Conservation (phyloP, 2,329 filamentous ascomycete genomes). For the Colletotrichum lini region DNA sequence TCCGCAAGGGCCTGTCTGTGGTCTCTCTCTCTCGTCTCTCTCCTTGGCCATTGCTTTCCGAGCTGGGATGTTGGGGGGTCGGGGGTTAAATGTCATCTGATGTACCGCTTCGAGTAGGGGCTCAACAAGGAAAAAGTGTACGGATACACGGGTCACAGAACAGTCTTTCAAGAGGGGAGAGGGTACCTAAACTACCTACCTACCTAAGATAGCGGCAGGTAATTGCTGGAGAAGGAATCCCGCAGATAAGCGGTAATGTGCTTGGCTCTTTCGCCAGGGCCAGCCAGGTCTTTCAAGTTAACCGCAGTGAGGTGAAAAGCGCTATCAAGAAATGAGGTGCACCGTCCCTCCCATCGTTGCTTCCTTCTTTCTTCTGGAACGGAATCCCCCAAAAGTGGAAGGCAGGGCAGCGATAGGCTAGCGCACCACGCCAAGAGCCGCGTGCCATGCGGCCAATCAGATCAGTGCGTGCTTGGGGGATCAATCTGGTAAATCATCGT, state of each 20-base stretch:
- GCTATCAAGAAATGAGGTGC: neutral
- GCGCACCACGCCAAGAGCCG: constrained; percentile 39
- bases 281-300: too few species aligned
- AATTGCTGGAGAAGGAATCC: constrained; percentile 1
- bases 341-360: neutral
- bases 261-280: neutral
- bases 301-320: neutral
- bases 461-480: neutral
- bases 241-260: constrained; percentile 21
- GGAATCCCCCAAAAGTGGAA: constrained; percentile 12
- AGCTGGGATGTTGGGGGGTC: constrained; percentile 5
- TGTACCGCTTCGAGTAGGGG: constrained; percentile 8
- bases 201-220: too few species aligned
- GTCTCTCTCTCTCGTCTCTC: too few species aligned
- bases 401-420: neutral
- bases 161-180: too few species aligned
- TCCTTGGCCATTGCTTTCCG: constrained; percentile 4
- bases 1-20: neutral
- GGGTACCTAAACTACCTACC: too few species aligned
- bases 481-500: constrained; percentile 16
- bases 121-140: neutral
- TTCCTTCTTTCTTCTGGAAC: constrained; percentile 41
- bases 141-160: neutral
- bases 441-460: constrained; percentile 18
- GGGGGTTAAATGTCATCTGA: constrained; percentile 31